Base-by-base conservation (phyloP, 2,329 filamentous ascomycete genomes). In the Amesomyces nigricolor region DNA sequence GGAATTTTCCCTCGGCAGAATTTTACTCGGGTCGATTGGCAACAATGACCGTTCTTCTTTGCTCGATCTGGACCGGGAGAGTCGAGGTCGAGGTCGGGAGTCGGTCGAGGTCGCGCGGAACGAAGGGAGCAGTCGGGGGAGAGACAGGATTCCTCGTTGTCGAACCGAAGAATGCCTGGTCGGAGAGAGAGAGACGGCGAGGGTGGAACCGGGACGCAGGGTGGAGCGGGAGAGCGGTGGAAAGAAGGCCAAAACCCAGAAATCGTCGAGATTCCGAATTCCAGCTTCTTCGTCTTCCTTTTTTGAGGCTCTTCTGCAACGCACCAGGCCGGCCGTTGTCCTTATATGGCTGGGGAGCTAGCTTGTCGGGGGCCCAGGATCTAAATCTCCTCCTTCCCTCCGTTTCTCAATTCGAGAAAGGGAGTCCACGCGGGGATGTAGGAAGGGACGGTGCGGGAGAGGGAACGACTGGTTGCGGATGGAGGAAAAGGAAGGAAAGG, bases 401-500 rank as follows among this genome's bases (percentile, higher is more conserved):
- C 64, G 62, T 63, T 68, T 66, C 65, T 65, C 63, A 38, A 56
- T 54, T 40, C 39, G 57, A 66, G 63, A 67, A 67, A 67, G 63
- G 61, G 65, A 68, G 64, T 62, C 53, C 57, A 64, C 61, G 61
- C 56, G 62, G 58, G 62, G 50, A 42, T 65, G 58, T 66, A 64
- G 74, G 76, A 78, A 74, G 72, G 74, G 72, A 69, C 69, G 70
- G 70, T 70, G 73, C 69, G 73, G 72, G 73, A 73, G 74, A 77
- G 74, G 72, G 73, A 80, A 80, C 73, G 77, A 79, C 75, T 79
- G 75, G 75, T 75, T 73, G 71, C 66, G 67, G 67, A 68, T 64
- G 62, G 66, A 68, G 65, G 65, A 67, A 64, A 63, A 64, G 57
- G 59, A 68, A 66, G 67, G 66, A 62, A 68, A 69, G 66, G 64